Evolutionary conservation across 2,329 filamentous ascomycete species (phyloP), one percentile per base, ranked within the genome.

Genomic region (Beauveria rudraprayagi): DNA sequence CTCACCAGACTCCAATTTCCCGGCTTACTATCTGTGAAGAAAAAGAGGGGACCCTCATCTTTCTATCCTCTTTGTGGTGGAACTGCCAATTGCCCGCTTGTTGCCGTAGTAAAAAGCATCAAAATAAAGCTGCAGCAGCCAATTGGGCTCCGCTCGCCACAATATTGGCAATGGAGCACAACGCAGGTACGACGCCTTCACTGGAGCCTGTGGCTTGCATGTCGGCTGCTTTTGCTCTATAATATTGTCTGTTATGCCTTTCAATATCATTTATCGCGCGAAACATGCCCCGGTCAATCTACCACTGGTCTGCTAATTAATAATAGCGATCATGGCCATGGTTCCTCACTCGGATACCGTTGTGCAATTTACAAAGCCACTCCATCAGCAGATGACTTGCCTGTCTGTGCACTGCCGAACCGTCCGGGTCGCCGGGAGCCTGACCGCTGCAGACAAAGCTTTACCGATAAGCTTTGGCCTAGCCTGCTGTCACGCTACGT

Each of bases 401-500:
- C 7, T 30, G 54, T 56, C 54, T 56, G 54, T 56, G 43, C 54
- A 56, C 44, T 56, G 43, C 54, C 43, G 43, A 28, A 28, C 43
- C n/a, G 41, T 47, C 54, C 28, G 43, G 26, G 17, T 40, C 26
- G n/a, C 26, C 41, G 43, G 54, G 54, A 47, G 14, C 41, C 24
- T 34, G 9, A 56, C 26, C 24, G 7, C 26, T 7, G 30, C 19
- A 48, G n/a, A n/a, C 11, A 17, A 48, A 19, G 28, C 30, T 53
- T 37, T 34, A 17, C 44, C 56, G 56, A 58, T 58, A 58, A 58
- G 34, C 56, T 58, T 58, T 58, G 22, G 11, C 30, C 34, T 48
- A 51, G 46, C n/a, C 22, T 24, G 34, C 11, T 40, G 30, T 37
- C 51, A 14, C 22, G 30, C 14, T 34, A 24, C n/a, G 3, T 40